Evolutionary conservation across 495 filamentous ascomycete genomes (phyloP), one percentile per base, ranked within the genome.

Genomic region (Talaromyces stipitatus): DNA sequence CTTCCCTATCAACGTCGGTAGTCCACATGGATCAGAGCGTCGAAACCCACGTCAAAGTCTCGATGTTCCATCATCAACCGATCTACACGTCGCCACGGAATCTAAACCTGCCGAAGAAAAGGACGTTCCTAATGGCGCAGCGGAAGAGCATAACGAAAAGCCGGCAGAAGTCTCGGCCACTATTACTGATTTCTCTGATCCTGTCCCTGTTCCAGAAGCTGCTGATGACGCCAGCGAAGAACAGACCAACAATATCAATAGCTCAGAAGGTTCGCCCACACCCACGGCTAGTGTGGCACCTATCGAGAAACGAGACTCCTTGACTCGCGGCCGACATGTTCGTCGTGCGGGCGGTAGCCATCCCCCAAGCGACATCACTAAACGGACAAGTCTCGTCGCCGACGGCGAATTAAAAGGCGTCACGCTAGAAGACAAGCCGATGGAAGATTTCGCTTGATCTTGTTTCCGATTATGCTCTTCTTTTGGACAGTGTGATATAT

Each of bases 371-470:
- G 54, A 63, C 43, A 64, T 71, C 53, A 71, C 82, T 60, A 76
- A 71, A 60, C 72, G 76, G 48, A 78, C 69, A 61, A 79, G 75
- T 57, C 50, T 74, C 20, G 66, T 64, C 53, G 8, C 32, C 24
- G 67, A 76, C 56, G 67, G 73, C 65, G 71, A 79, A 64, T 79
- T 70, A 7, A 71, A 78, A 58, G 88, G 91, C 22, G 88, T 95
- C 24, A 87, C 85, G 55, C 78, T 96, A 70, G 85, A 84, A 57
- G 91, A 96, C 66, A 83, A 81, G 70, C 87, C 90, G 12, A 91
- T 92, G 89, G 87, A 92, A 69, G 87, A 94, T 71, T 91, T 54
- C 20, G 51, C 51, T 7, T 54, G 32, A 36, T 23, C 43, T 10
- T 16, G 33, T 14, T 2, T 38, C n/a, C 18, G n/a, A 38, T 41